Evolutionary conservation across 495 filamentous ascomycete genomes (phyloP), one percentile per base, ranked within the genome.

Genomic region (Trichocladium uniseriatum): DNA sequence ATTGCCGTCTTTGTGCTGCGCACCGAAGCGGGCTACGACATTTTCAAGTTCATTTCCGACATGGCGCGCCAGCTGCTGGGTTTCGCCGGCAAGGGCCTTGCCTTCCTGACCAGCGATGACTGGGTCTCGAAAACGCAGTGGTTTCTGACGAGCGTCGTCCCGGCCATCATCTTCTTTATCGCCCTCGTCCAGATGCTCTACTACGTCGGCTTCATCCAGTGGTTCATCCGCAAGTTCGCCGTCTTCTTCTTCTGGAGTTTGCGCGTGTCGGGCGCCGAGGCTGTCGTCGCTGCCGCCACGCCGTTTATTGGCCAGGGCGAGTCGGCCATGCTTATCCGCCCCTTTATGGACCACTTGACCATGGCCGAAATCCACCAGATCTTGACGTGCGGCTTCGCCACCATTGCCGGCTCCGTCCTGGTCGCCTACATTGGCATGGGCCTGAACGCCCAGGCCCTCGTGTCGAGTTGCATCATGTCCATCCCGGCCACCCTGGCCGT

Each of bases 301-400:
- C 89, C 89, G 1, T 95, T 95, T 68, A 90, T 95, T 55, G 89
- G 89, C 27, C 89, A 92, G 69, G 89, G 89, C 53, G 89, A 95
- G 72, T 89, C 85, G 7, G 89, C 86, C 29, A 91, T 95, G 83
- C 70, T 95, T 43, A 88, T 95, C 69, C 80, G 80, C 32, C 88
- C 88, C 6, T 95, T 90, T 66, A 79, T 95, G 39, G 68, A 83
- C 6, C 79, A 92, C 63, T 72, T 94, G 49, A 95, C 89, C 32
- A 66, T 78, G 55, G 87, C 87, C 48, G 89, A 95, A 64, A 64
- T 95, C 22, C 89, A 95, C 65, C 89, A 95, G 64, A 70, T 94
- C 61, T 90, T 95, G 89, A 82, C 79, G 38, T 91, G 82, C 43
- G 74, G 77, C 27, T 80, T 78, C 52, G 76, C 76, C 20, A 81